Evolutionary conservation across 495 filamentous ascomycete species (phyloP).

Genomic region (Penicillium ochrochloron): DNA sequence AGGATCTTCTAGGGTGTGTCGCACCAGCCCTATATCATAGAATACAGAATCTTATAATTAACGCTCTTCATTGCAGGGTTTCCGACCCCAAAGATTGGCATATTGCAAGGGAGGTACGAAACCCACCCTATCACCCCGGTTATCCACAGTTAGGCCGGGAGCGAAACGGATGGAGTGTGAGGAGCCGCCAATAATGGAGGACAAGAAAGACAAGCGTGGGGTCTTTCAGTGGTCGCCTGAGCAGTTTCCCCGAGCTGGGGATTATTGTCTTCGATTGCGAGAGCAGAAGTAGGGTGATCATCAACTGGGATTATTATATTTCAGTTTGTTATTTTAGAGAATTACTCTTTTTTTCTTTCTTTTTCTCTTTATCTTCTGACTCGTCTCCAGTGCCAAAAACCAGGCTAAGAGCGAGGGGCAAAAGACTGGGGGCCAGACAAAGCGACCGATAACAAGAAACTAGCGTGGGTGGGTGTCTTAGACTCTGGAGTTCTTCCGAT

Average conservation of each 20-base stretch:
- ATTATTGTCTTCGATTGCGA: background rate
- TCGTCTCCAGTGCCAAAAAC: background rate
- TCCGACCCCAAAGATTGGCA: background rate
- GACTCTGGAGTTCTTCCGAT: background rate
- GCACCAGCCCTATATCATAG: background rate
- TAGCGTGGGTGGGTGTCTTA: slow-evolving; percentile 1
- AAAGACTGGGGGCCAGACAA: background rate
- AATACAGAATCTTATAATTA: background rate
- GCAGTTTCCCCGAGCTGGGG: background rate
- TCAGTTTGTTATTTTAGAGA: no score
- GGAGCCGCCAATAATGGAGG: background rate
- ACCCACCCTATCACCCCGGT: background rate
- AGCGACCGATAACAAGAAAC: slow-evolving; percentile 1
- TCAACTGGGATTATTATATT: background rate
- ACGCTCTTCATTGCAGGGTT: background rate
- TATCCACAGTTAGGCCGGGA: background rate
- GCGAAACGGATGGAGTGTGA: background rate
- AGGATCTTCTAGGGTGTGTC: background rate
- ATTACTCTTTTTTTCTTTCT: background rate
- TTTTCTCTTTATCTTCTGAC: background rate
- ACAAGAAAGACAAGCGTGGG: background rate
- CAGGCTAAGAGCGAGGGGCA: background rate
- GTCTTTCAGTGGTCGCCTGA: background rate
- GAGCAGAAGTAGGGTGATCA: background rate
- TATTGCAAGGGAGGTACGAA: background rate